Base-by-base conservation (phyloP, 1,284 basidiomycete species). In the Ustilago loliicola region DNA sequence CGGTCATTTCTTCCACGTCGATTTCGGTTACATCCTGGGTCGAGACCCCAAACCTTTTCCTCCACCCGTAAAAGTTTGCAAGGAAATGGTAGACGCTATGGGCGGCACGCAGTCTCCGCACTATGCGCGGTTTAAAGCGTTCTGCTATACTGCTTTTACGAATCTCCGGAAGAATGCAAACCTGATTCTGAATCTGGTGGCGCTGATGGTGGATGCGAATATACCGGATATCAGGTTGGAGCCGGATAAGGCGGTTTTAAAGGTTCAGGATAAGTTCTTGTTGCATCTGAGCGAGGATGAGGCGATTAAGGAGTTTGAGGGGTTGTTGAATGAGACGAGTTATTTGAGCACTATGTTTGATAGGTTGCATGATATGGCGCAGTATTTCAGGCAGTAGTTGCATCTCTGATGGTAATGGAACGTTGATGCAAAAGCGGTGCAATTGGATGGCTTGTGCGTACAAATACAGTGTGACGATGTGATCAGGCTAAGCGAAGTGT, bases 81-180 rank as follows among this genome's bases (percentile, higher is more conserved):
- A 97, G 82, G 97, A 99, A 86, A 99, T 99, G 97, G 95, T 99
- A 0, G 97, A 99, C 83, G 96, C 93, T 9, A 98, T 99, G 96
- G 97, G 97, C 19, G 96, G 97, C 5, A 67, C 85, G 1, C 47
- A 61, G 7, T 84, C 40, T 91, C 93, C n/a, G 90, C 93, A 84
- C 95, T 95, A 99, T 86, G 90, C 91, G 29, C 92, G 95, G 40
- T 99, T 99, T 91, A 96, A 96, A 87, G 93, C 92, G 76, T 92
- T 97, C 78, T 97, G 95, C 87, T 95, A 96, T 86, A 98, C 96
- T 3, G 96, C 95, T 0, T 99, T 98, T 87, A 94, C 93, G 65
- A 94, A 94, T 81, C 90, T 99, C 61, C 91, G 97, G 72, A 98
- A 87, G 61, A 98, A 89, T 85, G 94, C 96, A n/a, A 99, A 98